Evolutionary conservation across 2,329 filamentous ascomycete species (phyloP).

Genomic region (Macroventuria anomochaeta): DNA sequence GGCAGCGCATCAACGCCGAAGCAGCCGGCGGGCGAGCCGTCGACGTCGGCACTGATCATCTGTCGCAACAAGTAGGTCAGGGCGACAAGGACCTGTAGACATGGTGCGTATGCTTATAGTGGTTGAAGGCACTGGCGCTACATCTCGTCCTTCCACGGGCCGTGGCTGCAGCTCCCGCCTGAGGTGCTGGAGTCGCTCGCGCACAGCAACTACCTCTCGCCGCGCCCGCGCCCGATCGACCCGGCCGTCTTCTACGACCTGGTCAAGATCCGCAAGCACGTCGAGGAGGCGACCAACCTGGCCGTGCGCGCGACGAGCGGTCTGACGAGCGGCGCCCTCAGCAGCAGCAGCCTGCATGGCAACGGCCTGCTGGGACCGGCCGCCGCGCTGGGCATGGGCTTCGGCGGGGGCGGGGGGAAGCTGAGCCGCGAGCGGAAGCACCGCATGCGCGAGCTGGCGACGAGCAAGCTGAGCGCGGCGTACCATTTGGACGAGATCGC

Average conservation of each 20-base stretch:
- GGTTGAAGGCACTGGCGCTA: conserved; percentile 78
- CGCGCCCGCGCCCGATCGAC: conserved; percentile 77
- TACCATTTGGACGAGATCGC: conserved; percentile 85
- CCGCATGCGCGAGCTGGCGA: conserved; percentile 80
- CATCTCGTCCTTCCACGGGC: conserved; percentile 82
- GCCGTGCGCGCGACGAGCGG: conserved; percentile 79
- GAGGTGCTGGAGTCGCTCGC: conserved; percentile 81
- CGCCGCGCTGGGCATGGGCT: conserved; percentile 13
- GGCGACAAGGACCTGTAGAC: conserved; percentile 10
- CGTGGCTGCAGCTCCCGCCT: conserved; percentile 80
- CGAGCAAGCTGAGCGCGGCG: conserved; percentile 76
- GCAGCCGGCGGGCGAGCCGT: conserved; percentile 28
- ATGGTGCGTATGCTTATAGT: conserved; percentile 14
- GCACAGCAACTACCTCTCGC: conserved; percentile 79
- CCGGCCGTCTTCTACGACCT: conserved; percentile 83
- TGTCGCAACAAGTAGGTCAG: conserved; percentile 53
- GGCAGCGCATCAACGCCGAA: conserved; percentile 12
- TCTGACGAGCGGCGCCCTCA: conserved; percentile 69
- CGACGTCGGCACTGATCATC: conserved; percentile 49
- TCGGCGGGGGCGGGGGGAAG: conserved; percentile 63
- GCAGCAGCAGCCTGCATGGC: conserved; percentile 60
- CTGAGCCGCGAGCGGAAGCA: conserved; percentile 78
- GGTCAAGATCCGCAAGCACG: conserved; percentile 78
- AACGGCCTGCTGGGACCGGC: conserved; percentile 47
- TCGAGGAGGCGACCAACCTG: conserved; percentile 80